Evolutionary conservation across 768 basidiomycete genomes (phyloP).

Genomic region (Pulveroboletus sp.): DNA sequence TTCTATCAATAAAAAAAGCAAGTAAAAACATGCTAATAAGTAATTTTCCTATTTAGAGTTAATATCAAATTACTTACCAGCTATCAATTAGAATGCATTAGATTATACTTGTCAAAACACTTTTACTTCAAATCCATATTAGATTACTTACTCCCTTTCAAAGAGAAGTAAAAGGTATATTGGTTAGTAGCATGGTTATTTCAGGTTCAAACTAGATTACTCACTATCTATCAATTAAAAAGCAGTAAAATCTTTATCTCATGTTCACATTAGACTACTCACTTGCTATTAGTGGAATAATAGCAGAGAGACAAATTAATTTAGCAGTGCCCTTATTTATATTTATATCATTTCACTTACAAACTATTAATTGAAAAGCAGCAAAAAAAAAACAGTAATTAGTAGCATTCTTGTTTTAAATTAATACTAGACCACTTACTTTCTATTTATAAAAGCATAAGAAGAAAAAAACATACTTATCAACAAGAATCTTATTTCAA

Average conservation of each 20-base stretch:
- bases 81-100: neutral
- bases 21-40: neutral
- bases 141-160: too few species aligned
- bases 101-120: neutral
- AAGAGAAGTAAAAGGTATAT: neutral
- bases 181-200: neutral
- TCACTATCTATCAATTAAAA: neutral
- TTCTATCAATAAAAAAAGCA: neutral
- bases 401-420: neutral
- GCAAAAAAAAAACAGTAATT: neutral
- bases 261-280: neutral
- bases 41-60: neutral
- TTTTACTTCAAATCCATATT: neutral
- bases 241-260: neutral
- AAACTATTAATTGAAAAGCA: neutral
- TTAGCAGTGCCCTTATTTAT: too few species aligned
- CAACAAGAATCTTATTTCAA: neutral
- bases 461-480: neutral
- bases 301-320: neutral
- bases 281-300: neutral
- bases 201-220: neutral
- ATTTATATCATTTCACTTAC: too few species aligned
- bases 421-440: neutral
- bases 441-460: neutral
- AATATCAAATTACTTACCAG: neutral